Percentiles rank a stretch among this genome's conserved stretches.
Conservation (phyloP, 345 rosid species). For the Aethionema arabicum region DNA sequence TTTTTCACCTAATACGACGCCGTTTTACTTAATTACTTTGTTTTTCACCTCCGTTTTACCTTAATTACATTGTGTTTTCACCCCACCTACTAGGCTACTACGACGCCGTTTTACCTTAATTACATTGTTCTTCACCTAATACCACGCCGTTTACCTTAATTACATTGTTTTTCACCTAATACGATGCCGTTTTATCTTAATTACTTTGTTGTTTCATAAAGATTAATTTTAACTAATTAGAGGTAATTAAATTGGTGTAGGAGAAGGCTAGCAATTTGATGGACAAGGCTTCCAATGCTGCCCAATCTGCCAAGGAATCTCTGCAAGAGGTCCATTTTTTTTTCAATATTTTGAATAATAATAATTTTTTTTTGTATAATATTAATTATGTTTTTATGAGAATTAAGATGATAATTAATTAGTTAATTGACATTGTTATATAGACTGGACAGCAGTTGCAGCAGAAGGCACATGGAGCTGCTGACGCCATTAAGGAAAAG, state of each 20-base stretch:
- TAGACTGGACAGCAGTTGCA: constrained; percentile 63
- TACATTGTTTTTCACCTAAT: neutral
- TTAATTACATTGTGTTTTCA: neutral
- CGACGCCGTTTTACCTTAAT: neutral
- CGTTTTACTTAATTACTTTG: neutral
- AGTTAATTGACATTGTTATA: neutral
- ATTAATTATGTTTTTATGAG: constrained; percentile 1
- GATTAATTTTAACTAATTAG: neutral
- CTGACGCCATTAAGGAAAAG: constrained; percentile 59
- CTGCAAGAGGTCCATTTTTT: constrained; percentile 47
- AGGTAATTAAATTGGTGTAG: constrained; percentile 35
- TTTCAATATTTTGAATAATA: neutral
- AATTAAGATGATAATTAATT: neutral
- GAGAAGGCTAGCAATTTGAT: constrained; percentile 59
- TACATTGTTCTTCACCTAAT: neutral
- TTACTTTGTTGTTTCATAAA: neutral
- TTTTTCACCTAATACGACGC: neutral
- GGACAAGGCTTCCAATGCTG: constrained; percentile 59
- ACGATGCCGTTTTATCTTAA: neutral
- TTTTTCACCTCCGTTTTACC: neutral
- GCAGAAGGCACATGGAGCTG: constrained; percentile 62
- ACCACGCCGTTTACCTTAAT: neutral
- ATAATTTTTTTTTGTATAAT: neutral
- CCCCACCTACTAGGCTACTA: neutral
- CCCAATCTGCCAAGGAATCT: constrained; percentile 67